phyloP scores from a whole-genome alignment of 2,329 filamentous ascomycete genomes.

The Dendryphion nanum region DNA sequence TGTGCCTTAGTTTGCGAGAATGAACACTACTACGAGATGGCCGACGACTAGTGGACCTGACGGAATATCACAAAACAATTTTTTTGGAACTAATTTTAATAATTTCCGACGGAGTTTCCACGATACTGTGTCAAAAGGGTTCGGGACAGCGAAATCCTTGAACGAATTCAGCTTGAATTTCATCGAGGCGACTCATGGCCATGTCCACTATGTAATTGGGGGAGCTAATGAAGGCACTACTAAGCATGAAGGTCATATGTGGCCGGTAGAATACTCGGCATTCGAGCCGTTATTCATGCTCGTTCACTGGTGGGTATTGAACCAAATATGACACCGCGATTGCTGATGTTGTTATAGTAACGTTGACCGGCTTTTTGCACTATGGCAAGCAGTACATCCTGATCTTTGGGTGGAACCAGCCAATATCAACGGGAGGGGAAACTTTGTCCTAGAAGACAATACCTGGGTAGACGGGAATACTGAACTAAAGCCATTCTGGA shows the following conservation, averaged over 20 bases:
- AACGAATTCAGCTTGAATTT: constrained; percentile 12
- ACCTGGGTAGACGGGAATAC: background rate
- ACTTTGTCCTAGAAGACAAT: constrained; percentile 3
- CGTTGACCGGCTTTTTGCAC: constrained; percentile 9
- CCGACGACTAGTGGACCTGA: constrained; percentile 17
- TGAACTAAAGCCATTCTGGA: constrained; percentile 6
- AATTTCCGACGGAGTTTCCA: constrained; percentile 6
- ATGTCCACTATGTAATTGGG: constrained; percentile 47
- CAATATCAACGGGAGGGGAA: constrained; percentile 1
- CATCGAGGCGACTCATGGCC: constrained; percentile 8
- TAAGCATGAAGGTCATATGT: constrained; percentile 36
- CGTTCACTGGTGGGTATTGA: constrained; percentile 6
- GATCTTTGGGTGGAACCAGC: constrained; percentile 6
- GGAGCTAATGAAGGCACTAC: constrained; percentile 27
- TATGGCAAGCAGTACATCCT: constrained; percentile 12
- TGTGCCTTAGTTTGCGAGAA: constrained; percentile 24
- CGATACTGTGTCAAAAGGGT: constrained; percentile 13
- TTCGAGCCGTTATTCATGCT: constrained; percentile 13
- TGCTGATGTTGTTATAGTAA: constrained; percentile 1
- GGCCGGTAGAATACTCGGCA: constrained; percentile 4
- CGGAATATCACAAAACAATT: constrained; percentile 17
- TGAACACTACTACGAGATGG: constrained; percentile 32
- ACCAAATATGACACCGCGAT: background rate
- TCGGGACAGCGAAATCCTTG: constrained; percentile 7
- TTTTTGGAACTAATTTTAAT: constrained; percentile 10